Evolutionary conservation across 2,329 filamentous ascomycete species (phyloP).

Genomic region (Microsporum audouinii): DNA sequence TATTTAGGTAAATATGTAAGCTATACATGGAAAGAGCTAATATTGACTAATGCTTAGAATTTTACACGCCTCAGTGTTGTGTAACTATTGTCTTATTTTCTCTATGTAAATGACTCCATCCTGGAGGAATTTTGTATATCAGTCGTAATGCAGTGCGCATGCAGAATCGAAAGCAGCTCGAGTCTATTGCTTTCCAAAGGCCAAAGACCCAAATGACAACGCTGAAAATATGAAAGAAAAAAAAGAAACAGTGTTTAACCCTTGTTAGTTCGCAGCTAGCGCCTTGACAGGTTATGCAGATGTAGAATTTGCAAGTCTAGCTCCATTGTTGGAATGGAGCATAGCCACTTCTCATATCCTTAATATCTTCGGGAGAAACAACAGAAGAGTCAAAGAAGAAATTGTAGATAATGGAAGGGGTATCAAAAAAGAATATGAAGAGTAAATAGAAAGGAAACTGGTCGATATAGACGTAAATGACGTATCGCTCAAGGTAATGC

Average conservation of each 20-base stretch:
- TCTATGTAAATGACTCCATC: neutral
- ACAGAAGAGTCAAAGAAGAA: conserved; percentile 6
- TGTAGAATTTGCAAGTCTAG: conserved; percentile 6
- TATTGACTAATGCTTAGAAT: too few species aligned
- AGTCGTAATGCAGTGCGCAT: neutral
- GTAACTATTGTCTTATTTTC: neutral
- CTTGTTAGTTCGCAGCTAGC: conserved; percentile 14
- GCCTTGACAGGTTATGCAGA: conserved; percentile 13
- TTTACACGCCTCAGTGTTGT: neutral
- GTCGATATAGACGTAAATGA: neutral
- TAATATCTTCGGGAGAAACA: conserved; percentile 5
- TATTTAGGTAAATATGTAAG: neutral
- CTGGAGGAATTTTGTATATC: neutral
- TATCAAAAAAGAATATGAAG: conserved; percentile 1
- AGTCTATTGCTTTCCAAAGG: neutral
- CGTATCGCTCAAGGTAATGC: neutral
- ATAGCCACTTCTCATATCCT: conserved; percentile 7
- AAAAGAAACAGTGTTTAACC: conserved; percentile 8
- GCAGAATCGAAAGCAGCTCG: neutral
- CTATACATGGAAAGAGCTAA: neutral
- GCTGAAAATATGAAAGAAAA: neutral
- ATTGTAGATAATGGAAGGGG: conserved; percentile 3
- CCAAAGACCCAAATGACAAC: neutral
- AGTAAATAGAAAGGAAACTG: conserved; percentile 1
- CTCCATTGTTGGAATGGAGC: conserved; percentile 14